Evolutionary conservation across 2,329 filamentous ascomycete species (phyloP).

Genomic region (Gaeumannomyces tritici): DNA sequence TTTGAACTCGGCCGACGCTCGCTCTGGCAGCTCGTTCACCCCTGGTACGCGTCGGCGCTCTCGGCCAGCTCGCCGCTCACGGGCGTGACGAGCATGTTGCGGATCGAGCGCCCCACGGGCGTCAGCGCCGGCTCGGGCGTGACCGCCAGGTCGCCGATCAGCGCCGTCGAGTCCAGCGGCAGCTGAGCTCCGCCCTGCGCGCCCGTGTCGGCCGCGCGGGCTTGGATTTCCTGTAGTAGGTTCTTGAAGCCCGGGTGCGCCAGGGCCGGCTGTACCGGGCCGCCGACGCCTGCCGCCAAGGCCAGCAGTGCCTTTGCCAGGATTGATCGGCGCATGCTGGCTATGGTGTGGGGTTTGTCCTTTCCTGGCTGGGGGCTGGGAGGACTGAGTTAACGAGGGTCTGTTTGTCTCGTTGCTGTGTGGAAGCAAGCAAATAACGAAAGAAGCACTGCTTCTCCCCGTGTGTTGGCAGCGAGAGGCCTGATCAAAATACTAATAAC

Average conservation of each 20-base stretch:
- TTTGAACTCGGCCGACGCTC: constrained; percentile 15
- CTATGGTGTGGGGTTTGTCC: not conserved
- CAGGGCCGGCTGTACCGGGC: not conserved
- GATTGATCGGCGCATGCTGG: not conserved
- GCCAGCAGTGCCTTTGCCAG: not conserved
- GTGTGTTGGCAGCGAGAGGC: not conserved
- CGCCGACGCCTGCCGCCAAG: too few relatives aligned
- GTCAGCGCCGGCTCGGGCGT: constrained; percentile 21
- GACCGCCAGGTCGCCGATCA: constrained; percentile 28
- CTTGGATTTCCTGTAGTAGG: not conserved
- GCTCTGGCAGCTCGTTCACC: constrained; percentile 9
- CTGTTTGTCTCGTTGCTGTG: not conserved
- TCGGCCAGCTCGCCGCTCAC: constrained; percentile 9
- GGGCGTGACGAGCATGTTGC: constrained; percentile 22
- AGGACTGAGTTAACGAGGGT: not conserved
- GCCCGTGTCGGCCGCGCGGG: too few relatives aligned
- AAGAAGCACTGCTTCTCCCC: not conserved
- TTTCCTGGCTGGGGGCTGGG: not conserved
- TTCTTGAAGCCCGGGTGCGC: not conserved
- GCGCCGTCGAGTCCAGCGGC: constrained; percentile 24
- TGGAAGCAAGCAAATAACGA: not conserved
- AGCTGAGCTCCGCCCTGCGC: too few relatives aligned
- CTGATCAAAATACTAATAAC: not conserved
- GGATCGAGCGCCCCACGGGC: constrained; percentile 24
- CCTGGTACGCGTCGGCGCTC: constrained; percentile 11